Base-by-base conservation (phyloP, 352 stramenopile genomes). In the Phytophthora vignae region DNA sequence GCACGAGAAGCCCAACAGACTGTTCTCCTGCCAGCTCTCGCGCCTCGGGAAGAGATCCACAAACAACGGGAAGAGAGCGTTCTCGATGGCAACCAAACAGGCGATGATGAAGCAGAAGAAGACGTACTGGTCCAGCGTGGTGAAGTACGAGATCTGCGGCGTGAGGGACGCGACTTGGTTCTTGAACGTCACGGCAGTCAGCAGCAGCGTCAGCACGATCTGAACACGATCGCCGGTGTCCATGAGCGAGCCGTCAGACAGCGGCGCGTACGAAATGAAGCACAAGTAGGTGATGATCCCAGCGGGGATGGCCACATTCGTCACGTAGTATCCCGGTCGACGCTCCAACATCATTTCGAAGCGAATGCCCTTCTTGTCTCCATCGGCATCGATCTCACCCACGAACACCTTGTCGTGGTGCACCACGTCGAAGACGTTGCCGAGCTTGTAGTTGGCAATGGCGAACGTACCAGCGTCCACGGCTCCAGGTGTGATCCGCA, bases 181-280 rank as follows among this genome's bases (percentile, higher is more conserved):
- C 64, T 90, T 90, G 71, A 90, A 91, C 27, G 78, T 88, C 58
- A 91, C 79, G 17, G 78, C 80, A 40, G 85, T 90, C 53, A 93
- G 65, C 49, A 93, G 53, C 67, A 93, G 54, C 15, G 85, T 87
- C 33, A 85, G 50, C 17, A 90, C 83, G 55, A 90, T 83, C 55
- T 89, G 77, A 19, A 90, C 66, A 6, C 85, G 85, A 3, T 83
- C 79, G 19, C 80, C 73, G 54, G 77, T 84, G 46, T 90, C 77
- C 71, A 88, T 86, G 4, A 81, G 60, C 1, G 50, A 59, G 11
- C 71, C 71, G 25, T 79, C 77, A 0, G 71, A 71, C 7, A 82
- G n/a, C 1, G 81, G 72, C 0, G 77, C 77, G 25, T 78, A 91
- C 68, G 75, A 81, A 22, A 87, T 74, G 44, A 90, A 88, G 12